These are phyloP conservation scores for Hsuehochloa calcarea DNA, from an alignment of 176 grass and related monocot genomes.

Conservation along the genomic window DNA sequence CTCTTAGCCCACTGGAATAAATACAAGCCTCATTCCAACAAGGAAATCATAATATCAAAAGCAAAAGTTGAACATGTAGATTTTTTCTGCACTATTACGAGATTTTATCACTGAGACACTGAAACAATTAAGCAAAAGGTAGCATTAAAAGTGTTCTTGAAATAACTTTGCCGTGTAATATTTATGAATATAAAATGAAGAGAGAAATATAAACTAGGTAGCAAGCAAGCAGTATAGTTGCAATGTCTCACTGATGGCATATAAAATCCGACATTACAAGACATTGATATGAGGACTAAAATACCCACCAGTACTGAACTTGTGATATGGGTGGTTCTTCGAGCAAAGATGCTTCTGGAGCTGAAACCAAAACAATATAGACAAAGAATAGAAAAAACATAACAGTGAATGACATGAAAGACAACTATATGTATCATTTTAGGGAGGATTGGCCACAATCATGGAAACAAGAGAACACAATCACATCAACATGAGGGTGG, in stretches of 20 bases:
- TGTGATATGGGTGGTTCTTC: conserved; percentile 90
- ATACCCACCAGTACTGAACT: conserved; percentile 81
- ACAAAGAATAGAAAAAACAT: conserved; percentile 28
- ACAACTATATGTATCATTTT: background rate
- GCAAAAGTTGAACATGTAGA: background rate
- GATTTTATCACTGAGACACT: background rate
- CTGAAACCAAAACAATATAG: conserved; percentile 49
- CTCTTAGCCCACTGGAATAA: too few species aligned
- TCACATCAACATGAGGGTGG: background rate
- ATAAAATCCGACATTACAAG: conserved; percentile 5
- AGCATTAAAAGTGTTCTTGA: background rate
- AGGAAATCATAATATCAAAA: background rate
- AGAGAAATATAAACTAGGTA: conserved; percentile 22
- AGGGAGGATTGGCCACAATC: background rate
- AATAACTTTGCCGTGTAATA: conserved; percentile 5
- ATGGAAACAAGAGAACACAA: background rate
- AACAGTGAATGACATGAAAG: conserved; percentile 6
- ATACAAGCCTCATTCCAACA: too few species aligned
- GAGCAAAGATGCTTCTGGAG: conserved; percentile 90
- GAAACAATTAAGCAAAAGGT: background rate
- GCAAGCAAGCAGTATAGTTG: conserved; percentile 14
- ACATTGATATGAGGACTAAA: conserved; percentile 33
- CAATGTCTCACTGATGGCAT: background rate
- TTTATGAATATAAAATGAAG: conserved; percentile 6
- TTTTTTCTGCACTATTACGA: background rate